Base-by-base conservation (phyloP, 2,329 filamentous ascomycete species). In the Dryadomyces quercus-mongolicae region DNA sequence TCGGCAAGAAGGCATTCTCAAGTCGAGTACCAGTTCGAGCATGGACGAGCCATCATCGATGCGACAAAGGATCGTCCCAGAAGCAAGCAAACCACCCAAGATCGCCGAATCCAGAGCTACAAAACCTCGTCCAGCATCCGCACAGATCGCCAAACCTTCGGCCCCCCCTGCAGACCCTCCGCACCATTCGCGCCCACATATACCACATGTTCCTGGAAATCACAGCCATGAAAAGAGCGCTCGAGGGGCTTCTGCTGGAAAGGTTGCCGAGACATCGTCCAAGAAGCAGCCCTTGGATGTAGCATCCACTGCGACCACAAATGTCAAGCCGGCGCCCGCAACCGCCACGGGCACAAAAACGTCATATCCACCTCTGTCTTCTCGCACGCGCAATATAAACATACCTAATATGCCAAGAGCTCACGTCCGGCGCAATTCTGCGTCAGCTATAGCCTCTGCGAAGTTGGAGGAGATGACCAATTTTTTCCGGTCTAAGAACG, bases 351-450 rank as follows among this genome's bases (percentile, higher is more conserved):
- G n/a, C 9, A 42, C 5, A 18, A 58, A 58, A 20, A 20, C 51
- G 21, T 57, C 54, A 8, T 64, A 62, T 40, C 65, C 65, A 2
- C 65, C 65, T 1, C 62, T 64, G 0, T 62, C 66, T 16, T 68
- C 67, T 7, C 62, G 64, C 22, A 64, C 65, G 10, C 64, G 63
- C 13, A 62, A 61, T 49, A 49, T 67, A 34, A 62, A 61, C n/a
- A 60, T 60, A 13, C 54, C 51, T 25, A n/a, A n/a, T n/a, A 55
- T 57, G 1, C 48, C 54, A 10, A 46, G 34, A 6, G 51, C 51
- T 21, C 56, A 61, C 21, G 50, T 38, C 18, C 61, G 62, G 1
- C 61, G 59, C 21, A 61, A 60, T 16, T 59, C 60, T 1, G 44
- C 45, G 5, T 52, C 58, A 2, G 40, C 53, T 9, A 20, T 54